Percentiles rank a stretch among this genome's conserved stretches.
phyloP scores from a whole-genome alignment of 1,284 basidiomycete species.

The Puccinia novopanici region DNA sequence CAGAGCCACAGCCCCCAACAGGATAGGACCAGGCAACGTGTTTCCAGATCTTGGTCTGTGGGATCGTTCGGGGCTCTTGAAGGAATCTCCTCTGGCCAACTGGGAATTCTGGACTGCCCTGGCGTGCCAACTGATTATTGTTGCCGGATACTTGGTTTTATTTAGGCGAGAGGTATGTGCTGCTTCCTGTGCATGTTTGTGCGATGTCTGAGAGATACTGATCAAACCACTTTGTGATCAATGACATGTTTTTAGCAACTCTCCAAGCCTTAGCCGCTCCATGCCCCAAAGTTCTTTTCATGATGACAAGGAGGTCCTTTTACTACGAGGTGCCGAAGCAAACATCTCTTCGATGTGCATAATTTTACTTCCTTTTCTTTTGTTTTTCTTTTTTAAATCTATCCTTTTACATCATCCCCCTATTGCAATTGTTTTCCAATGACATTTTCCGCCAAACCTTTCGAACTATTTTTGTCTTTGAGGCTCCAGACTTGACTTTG shows the following conservation, averaged over 20 bases:
- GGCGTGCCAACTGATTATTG: slow-evolving; percentile 75
- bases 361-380: neutral
- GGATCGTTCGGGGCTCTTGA: slow-evolving; percentile 62
- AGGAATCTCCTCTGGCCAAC: slow-evolving; percentile 36
- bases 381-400: too few relatives aligned
- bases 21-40: slow-evolving; percentile 78
- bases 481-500: too few relatives aligned
- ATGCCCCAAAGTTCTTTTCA: neutral
- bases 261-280: slow-evolving; percentile 4
- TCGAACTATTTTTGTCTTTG: slow-evolving; percentile 10
- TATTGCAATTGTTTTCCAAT: neutral
- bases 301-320: neutral
- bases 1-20: slow-evolving; percentile 78
- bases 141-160: slow-evolving; percentile 90
- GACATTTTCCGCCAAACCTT: neutral
- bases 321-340: neutral
- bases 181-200: neutral
- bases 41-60: slow-evolving; percentile 89
- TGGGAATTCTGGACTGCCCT: slow-evolving; percentile 86
- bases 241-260: slow-evolving; percentile 6
- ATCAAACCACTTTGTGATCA: neutral
- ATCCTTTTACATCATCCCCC: neutral
- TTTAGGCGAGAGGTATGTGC: slow-evolving; percentile 71
- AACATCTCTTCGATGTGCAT: neutral
- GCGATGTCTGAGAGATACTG: neutral